Conservation (phyloP, 164 flowering plant species). For the Annona squamosa region DNA sequence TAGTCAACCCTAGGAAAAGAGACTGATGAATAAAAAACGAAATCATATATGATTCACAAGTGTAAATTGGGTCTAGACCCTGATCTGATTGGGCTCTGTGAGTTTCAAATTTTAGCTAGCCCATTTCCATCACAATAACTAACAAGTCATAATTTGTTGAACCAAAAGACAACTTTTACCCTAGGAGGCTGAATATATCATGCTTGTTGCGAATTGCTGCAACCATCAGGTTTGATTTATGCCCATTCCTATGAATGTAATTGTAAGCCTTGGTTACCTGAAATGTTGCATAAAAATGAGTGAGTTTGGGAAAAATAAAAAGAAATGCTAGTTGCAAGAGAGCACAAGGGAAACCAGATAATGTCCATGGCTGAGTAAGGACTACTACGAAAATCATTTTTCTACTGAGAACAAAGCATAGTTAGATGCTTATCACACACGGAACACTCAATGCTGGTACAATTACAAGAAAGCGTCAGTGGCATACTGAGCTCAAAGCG, state of each 20-base stretch:
- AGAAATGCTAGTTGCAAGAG: no score
- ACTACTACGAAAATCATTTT: no score
- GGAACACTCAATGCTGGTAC: no score
- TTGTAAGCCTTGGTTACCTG: slow-evolving; percentile 90
- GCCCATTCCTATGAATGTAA: slow-evolving; percentile 88
- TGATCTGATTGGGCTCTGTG: background rate
- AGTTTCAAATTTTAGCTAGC: background rate
- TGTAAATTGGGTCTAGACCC: background rate
- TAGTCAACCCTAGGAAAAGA: slow-evolving; percentile 70
- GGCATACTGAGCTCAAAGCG: no score
- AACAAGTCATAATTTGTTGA: background rate
- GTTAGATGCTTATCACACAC: no score
- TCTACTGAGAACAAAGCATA: no score
- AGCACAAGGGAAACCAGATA: no score
- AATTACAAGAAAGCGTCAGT: no score
- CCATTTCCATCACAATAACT: background rate
- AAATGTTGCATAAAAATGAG: background rate
- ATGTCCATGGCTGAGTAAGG: no score
- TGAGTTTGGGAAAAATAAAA: no score
- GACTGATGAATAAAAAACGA: background rate
- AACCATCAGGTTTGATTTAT: slow-evolving; percentile 91
- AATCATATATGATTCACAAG: background rate
- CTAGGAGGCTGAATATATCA: slow-evolving; percentile 80
- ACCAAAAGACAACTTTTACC: slow-evolving; percentile 35
- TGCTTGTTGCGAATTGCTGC: slow-evolving; percentile 98